These are phyloP conservation scores for Capsella rubella DNA, from an alignment of 441 rosid species.

Conservation along the genomic window DNA sequence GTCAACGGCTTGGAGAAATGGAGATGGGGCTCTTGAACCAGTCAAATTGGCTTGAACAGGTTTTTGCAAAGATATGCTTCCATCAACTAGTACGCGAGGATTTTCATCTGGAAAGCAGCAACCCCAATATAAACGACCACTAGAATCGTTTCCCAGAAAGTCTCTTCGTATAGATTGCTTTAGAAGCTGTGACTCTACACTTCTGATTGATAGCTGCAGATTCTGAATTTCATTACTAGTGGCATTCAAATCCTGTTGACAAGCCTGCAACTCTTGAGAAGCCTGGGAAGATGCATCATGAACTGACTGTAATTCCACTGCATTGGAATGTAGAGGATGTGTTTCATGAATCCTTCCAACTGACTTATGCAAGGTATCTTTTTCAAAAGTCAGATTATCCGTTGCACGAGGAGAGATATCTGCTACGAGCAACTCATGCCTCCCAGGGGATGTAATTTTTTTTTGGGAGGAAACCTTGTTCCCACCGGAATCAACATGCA, in stretches of 20 bases:
- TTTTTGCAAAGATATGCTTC: constrained; percentile 64
- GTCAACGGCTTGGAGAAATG: constrained; percentile 57
- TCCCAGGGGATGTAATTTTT: constrained; percentile 47
- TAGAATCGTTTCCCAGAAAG: constrained; percentile 88
- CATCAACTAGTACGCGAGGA: constrained; percentile 78
- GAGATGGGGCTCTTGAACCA: constrained; percentile 71
- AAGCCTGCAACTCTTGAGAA: constrained; percentile 62
- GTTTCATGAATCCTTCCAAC: constrained; percentile 49
- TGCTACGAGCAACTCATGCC: constrained; percentile 47
- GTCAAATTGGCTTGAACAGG: constrained; percentile 46
- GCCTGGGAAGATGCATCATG: constrained; percentile 52
- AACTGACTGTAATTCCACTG: constrained; percentile 40
- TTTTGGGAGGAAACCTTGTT: constrained; percentile 46
- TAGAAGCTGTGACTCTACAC: constrained; percentile 67
- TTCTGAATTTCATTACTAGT: constrained; percentile 61
- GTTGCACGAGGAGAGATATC: constrained; percentile 51
- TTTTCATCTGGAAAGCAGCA: constrained; percentile 60
- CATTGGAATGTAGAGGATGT: constrained; percentile 45
- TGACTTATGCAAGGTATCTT: constrained; percentile 47
- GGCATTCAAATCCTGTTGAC: constrained; percentile 61
- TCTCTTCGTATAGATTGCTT: constrained; percentile 80
- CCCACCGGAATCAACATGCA: constrained; percentile 42
- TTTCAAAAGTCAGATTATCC: constrained; percentile 48
- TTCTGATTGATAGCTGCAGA: constrained; percentile 68
- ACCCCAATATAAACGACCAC: constrained; percentile 89